Base-by-base conservation (phyloP, 345 rosid species). In the Rhodomyrtus tomentosa region DNA sequence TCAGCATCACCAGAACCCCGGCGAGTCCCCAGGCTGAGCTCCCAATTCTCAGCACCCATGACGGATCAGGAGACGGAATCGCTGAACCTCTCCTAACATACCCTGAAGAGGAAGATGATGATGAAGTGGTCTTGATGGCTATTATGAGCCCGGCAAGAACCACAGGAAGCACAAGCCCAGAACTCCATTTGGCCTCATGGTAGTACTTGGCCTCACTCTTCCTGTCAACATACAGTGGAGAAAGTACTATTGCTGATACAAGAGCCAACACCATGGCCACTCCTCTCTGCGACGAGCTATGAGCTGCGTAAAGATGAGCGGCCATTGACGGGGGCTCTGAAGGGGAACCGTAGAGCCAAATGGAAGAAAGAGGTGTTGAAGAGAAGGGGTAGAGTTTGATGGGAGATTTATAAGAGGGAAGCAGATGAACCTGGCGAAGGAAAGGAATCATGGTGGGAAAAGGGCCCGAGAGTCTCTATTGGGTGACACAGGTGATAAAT, bases 231-330 rank as follows among this genome's bases (percentile, higher is more conserved):
- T 91, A 91, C 48, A 93, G 54, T 2, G 95, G 94, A 3, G 95
- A 93, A 16, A 92, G 84, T 18, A 90, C 88, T 7, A 89, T 72
- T 16, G 95, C 94, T 25, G 91, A 86, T 2, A 86, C 86, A 49
- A 92, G 83, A 86, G 95, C 95, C 88, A 93, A 53, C 79, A 85
- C 92, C 95, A 93, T 92, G 88, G 93, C 95, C 48, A 89, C 83
- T 82, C 85, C 88, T 87, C 95, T 89, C 45, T 87, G 94, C 7
- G 94, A 92, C 27, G 92, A 84, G 85, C 84, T 84, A 24, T 56
- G 89, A 73, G 48, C n/a, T 24, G 50, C 32, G 86, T 83, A 73
- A 45, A 55, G 51, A 14, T 56, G 38, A 45, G 88, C 9, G 36
- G 92, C 91, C 94, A 92, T 92, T 53, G 83, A 13, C 54, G 87